phyloP scores from a whole-genome alignment of 768 basidiomycete genomes.

The Artomyces pyxidatus region DNA sequence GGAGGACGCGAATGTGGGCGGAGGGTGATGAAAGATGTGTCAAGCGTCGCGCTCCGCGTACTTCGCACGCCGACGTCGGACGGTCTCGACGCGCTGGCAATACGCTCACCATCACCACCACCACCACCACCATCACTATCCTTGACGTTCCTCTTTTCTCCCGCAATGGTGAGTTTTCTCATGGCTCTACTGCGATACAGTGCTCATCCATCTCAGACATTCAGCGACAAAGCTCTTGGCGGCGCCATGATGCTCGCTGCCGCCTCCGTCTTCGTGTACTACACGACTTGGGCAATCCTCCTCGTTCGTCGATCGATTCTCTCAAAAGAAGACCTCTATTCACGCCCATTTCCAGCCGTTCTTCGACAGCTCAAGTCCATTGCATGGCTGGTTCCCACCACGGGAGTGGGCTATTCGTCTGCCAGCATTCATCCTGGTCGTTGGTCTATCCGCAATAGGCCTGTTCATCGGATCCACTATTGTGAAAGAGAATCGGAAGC shows the following conservation, averaged over 20 bases:
- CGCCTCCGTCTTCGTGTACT: conserved; percentile 74
- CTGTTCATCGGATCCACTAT: conserved; percentile 73
- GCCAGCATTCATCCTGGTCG: conserved; percentile 73
- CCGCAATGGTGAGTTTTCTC: not conserved
- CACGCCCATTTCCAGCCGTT: conserved; percentile 52
- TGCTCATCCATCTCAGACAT: conserved; percentile 38
- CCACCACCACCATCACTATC: not conserved
- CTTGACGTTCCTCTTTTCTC: not conserved
- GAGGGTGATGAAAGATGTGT: too few species aligned
- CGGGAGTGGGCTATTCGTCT: conserved; percentile 90
- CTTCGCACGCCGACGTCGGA: not conserved
- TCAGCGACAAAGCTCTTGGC: conserved; percentile 77
- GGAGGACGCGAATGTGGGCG: not conserved
- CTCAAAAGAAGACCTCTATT: conserved; percentile 1
- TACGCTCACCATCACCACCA: not conserved
- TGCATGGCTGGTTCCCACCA: conserved; percentile 76
- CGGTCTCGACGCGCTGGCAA: not conserved
- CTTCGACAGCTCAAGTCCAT: conserved; percentile 62
- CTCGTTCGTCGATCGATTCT: conserved; percentile 44
- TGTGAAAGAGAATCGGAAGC: conserved; percentile 64
- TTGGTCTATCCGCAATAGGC: conserved; percentile 77
- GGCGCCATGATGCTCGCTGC: conserved; percentile 74
- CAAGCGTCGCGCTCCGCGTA: too few species aligned
- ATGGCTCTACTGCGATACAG: too few species aligned
- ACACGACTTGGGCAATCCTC: conserved; percentile 86